Evolutionary conservation across 2,329 filamentous ascomycete species (phyloP).

Genomic region (Dichotomopilus funicola): DNA sequence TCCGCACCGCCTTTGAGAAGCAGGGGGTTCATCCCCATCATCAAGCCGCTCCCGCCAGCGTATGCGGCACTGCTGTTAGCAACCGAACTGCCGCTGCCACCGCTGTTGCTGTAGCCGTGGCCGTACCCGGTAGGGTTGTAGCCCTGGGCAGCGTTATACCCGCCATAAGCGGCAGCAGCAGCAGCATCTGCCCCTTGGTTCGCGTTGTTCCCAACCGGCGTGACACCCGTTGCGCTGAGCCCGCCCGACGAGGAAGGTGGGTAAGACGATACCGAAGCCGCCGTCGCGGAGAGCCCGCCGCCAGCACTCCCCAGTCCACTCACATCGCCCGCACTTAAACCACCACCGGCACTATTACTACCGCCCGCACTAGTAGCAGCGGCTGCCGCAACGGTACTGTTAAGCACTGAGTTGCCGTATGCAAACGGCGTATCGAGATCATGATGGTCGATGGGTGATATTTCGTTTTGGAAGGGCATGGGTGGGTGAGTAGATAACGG

Average conservation of each 20-base stretch:
- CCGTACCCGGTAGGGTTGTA: too few species aligned
- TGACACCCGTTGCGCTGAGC: conserved; percentile 1
- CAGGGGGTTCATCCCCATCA: conserved; percentile 7
- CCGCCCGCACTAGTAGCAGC: too few species aligned
- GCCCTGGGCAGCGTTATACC: too few species aligned
- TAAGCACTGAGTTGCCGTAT: conserved; percentile 9
- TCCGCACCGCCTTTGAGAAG: conserved; percentile 4
- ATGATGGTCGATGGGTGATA: conserved; percentile 16
- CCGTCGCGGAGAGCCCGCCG: neutral
- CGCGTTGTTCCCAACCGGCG: neutral
- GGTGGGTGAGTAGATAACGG: conserved; percentile 9
- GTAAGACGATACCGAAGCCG: conserved; percentile 16
- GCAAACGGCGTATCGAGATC: conserved; percentile 17
- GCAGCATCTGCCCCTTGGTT: neutral
- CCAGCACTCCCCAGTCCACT: too few species aligned
- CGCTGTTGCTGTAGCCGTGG: too few species aligned
- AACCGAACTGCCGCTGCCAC: neutral
- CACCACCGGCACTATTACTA: too few species aligned
- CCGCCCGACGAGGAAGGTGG: conserved; percentile 13
- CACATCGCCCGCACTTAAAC: too few species aligned
- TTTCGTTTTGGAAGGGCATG: conserved; percentile 17
- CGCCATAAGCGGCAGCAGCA: neutral
- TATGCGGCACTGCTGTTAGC: conserved; percentile 12
- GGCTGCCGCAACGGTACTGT: neutral
- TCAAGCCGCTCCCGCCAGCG: conserved; percentile 1